These are phyloP conservation scores for Penicillium thymicola DNA, from an alignment of 2,329 filamentous ascomycete species.

Conservation along the genomic window DNA sequence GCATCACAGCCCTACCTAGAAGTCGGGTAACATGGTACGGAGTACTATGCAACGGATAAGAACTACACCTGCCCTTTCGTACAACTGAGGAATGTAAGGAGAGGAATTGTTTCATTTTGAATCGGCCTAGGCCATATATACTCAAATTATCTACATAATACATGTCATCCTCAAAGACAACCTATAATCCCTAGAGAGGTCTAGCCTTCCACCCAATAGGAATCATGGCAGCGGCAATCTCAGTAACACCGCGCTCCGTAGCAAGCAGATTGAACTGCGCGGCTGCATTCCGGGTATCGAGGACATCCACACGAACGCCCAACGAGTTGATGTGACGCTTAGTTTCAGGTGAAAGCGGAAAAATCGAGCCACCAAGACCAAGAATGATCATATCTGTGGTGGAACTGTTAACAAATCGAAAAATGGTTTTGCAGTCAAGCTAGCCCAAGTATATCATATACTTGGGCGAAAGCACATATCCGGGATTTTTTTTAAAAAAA, in stretches of 20 bases:
- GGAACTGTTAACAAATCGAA: constrained; percentile 3
- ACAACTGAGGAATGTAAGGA: constrained; percentile 5
- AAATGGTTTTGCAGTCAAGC: neutral
- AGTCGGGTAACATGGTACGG: neutral
- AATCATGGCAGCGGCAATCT: constrained; percentile 83
- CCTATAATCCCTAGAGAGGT: neutral
- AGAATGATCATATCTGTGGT: constrained; percentile 75
- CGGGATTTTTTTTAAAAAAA: neutral
- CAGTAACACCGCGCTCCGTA: constrained; percentile 82
- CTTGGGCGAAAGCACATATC: constrained; percentile 1
- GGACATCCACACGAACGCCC: constrained; percentile 80
- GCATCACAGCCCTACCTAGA: neutral
- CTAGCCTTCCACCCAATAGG: constrained; percentile 72
- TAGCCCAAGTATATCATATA: neutral
- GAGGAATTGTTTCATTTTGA: neutral
- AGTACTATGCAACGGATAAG: neutral
- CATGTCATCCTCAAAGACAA: neutral
- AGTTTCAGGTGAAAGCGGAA: constrained; percentile 72
- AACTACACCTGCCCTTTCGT: neutral
- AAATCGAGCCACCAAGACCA: constrained; percentile 74
- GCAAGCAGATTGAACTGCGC: constrained; percentile 92
- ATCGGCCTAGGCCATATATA: neutral
- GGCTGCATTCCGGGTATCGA: constrained; percentile 90
- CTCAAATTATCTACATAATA: neutral
- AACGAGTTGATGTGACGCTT: constrained; percentile 69